Conservation (phyloP, 2,329 filamentous ascomycete genomes). For the Verticillium isaacii region DNA sequence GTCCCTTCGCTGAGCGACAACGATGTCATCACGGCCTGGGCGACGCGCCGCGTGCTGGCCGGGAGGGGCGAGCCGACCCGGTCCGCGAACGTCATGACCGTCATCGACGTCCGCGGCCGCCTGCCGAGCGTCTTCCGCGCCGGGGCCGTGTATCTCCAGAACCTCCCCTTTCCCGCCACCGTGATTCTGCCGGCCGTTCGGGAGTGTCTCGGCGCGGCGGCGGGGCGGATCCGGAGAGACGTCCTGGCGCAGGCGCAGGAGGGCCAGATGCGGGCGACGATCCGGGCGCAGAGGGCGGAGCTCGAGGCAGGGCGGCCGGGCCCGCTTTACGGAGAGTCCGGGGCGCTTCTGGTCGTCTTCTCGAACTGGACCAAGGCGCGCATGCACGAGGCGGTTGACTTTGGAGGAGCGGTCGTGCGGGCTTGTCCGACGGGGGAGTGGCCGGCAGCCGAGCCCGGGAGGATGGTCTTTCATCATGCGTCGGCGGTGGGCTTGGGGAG, state of each 20-base stretch:
- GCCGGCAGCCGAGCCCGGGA: not conserved
- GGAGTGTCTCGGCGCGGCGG: too few species aligned
- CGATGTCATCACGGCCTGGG: constrained; percentile 39
- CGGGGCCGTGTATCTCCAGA: constrained; percentile 19
- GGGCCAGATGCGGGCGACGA: constrained; percentile 13
- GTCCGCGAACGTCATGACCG: constrained; percentile 12
- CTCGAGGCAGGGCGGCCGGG: constrained; percentile 10
- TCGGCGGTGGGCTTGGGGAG: too few species aligned
- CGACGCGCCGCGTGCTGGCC: constrained; percentile 16
- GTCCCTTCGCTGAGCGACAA: constrained; percentile 37
- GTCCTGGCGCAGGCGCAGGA: constrained; percentile 28
- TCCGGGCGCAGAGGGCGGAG: too few species aligned
- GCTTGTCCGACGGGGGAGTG: not conserved
- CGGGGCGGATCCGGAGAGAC: constrained; percentile 20
- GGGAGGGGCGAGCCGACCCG: constrained; percentile 12
- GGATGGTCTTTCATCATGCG: not conserved
- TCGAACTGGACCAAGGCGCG: constrained; percentile 33
- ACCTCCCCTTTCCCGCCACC: constrained; percentile 14
- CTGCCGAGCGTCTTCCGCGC: constrained; percentile 12
- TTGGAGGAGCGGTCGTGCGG: constrained; percentile 22
- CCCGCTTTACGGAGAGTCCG: constrained; percentile 24
- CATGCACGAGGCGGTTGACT: constrained; percentile 29
- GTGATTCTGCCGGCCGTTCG: constrained; percentile 11
- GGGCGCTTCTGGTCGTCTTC: constrained; percentile 23
- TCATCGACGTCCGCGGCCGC: constrained; percentile 21